Percentiles rank a stretch among this genome's conserved stretches.
phyloP scores from a whole-genome alignment of 1,284 basidiomycete species.

The Fomitopsis betulina region DNA sequence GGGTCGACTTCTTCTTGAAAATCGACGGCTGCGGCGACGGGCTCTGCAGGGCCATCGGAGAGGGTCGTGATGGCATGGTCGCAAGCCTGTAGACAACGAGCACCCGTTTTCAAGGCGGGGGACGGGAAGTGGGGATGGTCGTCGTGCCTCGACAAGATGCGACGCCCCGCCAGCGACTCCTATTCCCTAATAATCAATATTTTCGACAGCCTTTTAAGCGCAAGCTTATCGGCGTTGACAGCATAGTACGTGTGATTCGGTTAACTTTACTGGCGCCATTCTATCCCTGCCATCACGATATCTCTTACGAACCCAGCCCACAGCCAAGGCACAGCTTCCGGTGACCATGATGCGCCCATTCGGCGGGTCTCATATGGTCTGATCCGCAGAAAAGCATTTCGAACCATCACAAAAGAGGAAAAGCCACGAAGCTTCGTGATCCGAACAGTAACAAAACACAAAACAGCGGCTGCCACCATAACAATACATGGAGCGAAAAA shows the following conservation, averaged over 20 bases:
- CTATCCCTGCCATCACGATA: background rate
- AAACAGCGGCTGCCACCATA: background rate
- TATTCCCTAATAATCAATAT: background rate
- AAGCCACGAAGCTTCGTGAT: background rate
- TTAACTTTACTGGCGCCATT: background rate
- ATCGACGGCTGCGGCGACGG: constrained; percentile 48
- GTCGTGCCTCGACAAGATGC: background rate
- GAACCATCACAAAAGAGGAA: background rate
- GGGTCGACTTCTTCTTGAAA: constrained; percentile 56
- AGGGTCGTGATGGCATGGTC: constrained; percentile 34
- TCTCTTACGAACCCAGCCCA: background rate
- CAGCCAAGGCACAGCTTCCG: background rate
- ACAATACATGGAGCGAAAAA: background rate
- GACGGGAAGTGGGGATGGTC: background rate
- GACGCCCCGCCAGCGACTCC: background rate
- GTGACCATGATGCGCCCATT: background rate
- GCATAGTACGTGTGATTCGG: background rate
- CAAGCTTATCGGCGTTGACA: background rate
- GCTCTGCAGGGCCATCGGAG: constrained; percentile 45
- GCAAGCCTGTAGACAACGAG: background rate
- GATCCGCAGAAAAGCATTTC: background rate
- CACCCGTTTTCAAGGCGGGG: background rate
- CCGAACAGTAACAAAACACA: background rate
- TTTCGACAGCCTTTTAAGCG: background rate
- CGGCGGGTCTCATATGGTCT: background rate